Base-by-base conservation (phyloP, 371 early-diverging fungal genomes). In the Blakeslea trispora region DNA sequence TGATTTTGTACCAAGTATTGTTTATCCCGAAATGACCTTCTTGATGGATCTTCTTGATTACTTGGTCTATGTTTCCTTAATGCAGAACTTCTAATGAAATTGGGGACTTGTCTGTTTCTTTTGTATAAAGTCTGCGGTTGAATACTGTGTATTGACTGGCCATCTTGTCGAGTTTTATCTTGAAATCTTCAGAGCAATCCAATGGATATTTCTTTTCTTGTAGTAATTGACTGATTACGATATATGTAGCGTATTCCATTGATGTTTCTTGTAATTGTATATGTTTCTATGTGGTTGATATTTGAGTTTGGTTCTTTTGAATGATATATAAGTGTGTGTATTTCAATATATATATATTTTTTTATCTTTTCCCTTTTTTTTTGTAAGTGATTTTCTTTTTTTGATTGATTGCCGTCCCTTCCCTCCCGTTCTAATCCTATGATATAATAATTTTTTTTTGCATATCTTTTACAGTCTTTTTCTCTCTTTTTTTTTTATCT, bases 11-110 rank as follows among this genome's bases (percentile, higher is more conserved):
- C 59, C 63, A 59, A 19, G 69, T 69, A 37, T 61, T 58, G 28
- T 48, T 50, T 0, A 64, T 34, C 3, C 64, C 69, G 28, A 58
- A 41, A 41, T 69, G 69, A 0, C 69, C 62, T 56, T 69, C 69
- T 13, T 22, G 37, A 46, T 69, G 64, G 1, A 69, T 55, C 17
- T 32, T 15, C 11, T 28, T 37, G 13, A 69, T 41, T 1, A 52
- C 64, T 28, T 61, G 59, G 19, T 58, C 49, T 3, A 52, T 53
- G 9, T 44, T 59, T 2, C 57, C 56, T 18, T 54, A 13, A 46
- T 69, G 64, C 18, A 64, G 37, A 0, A 69, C 18, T 28, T 66
- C 66, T 5, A 23, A 24, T 21, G 15, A 37, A 1, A n/a, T n/a
- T 9, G 9, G 15, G 8, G 44, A 32, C 39, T 48, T n/a, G 5